Conservation (phyloP, 306 rosid species). For the Lablab purpureus region DNA sequence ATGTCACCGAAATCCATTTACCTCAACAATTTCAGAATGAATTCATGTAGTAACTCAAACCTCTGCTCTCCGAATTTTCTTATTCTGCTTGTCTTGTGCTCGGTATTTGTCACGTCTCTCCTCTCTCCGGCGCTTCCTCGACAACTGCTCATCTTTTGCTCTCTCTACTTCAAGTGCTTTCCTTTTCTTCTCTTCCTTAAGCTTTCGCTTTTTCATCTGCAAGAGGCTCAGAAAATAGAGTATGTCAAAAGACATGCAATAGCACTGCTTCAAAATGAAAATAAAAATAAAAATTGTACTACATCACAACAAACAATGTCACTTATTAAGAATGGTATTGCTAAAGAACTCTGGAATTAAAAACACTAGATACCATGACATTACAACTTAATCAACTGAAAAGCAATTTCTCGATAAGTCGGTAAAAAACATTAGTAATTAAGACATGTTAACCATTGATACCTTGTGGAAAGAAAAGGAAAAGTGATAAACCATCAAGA, state of each 20-base stretch:
- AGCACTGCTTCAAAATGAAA: background rate
- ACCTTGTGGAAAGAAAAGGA: constrained; percentile 19
- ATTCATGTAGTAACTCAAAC: constrained; percentile 24
- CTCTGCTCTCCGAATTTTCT: constrained; percentile 68
- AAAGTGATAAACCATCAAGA: background rate
- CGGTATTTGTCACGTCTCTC: constrained; percentile 83
- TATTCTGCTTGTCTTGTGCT: constrained; percentile 66
- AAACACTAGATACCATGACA: background rate
- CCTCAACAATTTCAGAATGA: constrained; percentile 13
- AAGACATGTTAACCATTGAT: background rate
- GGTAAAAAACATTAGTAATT: constrained; percentile 2
- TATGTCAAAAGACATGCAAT: background rate
- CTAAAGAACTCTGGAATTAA: background rate
- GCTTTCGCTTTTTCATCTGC: constrained; percentile 81
- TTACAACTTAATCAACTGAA: background rate
- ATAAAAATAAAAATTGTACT: background rate
- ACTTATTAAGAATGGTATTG: background rate
- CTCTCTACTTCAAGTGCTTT: constrained; percentile 66
- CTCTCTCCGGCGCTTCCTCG: constrained; percentile 83
- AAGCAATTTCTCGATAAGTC: background rate
- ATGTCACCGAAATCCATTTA: background rate
- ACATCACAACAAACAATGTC: constrained; percentile 13
- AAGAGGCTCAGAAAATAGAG: constrained; percentile 27
- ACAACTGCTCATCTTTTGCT: constrained; percentile 71
- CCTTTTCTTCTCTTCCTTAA: constrained; percentile 69